Percentiles rank a stretch among this genome's conserved stretches.
Evolutionary conservation across 306 rosid genomes (phyloP).

Genomic region (Dicorynia guianensis): DNA sequence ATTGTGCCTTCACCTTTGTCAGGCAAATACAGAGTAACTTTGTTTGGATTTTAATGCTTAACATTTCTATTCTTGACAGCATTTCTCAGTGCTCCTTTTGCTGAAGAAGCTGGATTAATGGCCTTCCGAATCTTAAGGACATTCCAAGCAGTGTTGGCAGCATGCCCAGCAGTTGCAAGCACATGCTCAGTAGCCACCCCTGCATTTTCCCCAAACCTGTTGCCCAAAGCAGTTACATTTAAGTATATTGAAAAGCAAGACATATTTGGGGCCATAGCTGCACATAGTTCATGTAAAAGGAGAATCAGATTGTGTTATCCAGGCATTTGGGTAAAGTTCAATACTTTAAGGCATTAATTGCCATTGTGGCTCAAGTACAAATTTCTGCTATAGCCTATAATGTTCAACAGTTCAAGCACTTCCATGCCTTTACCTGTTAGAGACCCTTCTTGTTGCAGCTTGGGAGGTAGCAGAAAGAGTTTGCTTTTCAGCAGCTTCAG

Average conservation of each 20-base stretch:
- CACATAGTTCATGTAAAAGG: background rate
- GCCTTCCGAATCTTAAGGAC: conserved; percentile 81
- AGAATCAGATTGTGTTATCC: too few relatives aligned
- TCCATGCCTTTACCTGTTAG: conserved; percentile 60
- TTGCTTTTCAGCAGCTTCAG: conserved; percentile 93
- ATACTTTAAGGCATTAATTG: background rate
- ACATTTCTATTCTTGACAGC: conserved; percentile 47
- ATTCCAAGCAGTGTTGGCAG: conserved; percentile 84
- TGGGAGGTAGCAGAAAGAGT: conserved; percentile 75
- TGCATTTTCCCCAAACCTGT: conserved; percentile 85
- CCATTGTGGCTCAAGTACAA: background rate
- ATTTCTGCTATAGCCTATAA: background rate
- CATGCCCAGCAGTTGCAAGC: conserved; percentile 84
- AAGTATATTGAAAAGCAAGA: background rate
- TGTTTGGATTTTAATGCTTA: conserved; percentile 32
- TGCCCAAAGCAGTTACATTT: conserved; percentile 21
- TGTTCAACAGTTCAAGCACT: conserved; percentile 1
- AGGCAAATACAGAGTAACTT: conserved; percentile 11
- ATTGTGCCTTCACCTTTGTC: background rate
- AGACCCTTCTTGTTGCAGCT: conserved; percentile 70
- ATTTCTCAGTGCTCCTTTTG: conserved; percentile 62
- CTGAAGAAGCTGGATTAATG: conserved; percentile 80
- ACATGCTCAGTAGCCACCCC: conserved; percentile 85
- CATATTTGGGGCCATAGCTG: background rate
- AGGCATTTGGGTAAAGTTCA: too few relatives aligned